Conservation (phyloP, 2,329 filamentous ascomycete species). For the Clonostachys sp. region DNA sequence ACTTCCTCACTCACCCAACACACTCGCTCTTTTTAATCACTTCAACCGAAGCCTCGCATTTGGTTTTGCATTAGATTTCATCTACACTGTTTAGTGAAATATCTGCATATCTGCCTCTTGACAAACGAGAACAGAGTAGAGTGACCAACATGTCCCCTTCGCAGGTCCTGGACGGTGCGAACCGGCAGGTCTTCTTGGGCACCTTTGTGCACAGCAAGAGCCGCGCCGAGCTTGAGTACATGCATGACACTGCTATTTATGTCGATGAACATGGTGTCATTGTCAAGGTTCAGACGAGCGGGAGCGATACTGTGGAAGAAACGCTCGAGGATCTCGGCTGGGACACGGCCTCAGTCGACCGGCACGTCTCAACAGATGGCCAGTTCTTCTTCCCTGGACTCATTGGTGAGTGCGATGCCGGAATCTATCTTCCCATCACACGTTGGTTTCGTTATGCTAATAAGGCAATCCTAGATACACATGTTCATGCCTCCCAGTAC, state of each 20-base stretch:
- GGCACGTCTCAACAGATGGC: slow-evolving; percentile 32
- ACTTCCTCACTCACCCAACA: too few species aligned
- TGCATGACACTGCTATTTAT: slow-evolving; percentile 44
- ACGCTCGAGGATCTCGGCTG: slow-evolving; percentile 40
- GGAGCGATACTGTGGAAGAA: slow-evolving; percentile 18
- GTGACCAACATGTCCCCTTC: slow-evolving; percentile 3
- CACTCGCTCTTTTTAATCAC: too few species aligned
- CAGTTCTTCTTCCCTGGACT: slow-evolving; percentile 85
- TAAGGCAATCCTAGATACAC: slow-evolving; percentile 63
- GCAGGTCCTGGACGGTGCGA: slow-evolving; percentile 10
- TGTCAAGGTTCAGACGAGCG: slow-evolving; percentile 34
- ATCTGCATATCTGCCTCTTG: background rate
- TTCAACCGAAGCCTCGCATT: too few species aligned
- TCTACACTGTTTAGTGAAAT: too few species aligned
- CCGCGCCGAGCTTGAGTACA: slow-evolving; percentile 41
- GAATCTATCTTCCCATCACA: background rate
- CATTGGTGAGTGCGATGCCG: slow-evolving; percentile 49
- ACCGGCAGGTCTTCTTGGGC: slow-evolving; percentile 43
- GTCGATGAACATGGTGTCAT: slow-evolving; percentile 48
- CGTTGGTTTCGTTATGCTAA: background rate
- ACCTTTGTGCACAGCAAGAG: slow-evolving; percentile 50
- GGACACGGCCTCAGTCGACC: slow-evolving; percentile 27
- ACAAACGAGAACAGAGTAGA: background rate
- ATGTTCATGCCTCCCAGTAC: slow-evolving; percentile 93
- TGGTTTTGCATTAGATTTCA: too few species aligned